Conservation (phyloP, 495 filamentous ascomycete genomes). For the Cryomyces minteri region DNA sequence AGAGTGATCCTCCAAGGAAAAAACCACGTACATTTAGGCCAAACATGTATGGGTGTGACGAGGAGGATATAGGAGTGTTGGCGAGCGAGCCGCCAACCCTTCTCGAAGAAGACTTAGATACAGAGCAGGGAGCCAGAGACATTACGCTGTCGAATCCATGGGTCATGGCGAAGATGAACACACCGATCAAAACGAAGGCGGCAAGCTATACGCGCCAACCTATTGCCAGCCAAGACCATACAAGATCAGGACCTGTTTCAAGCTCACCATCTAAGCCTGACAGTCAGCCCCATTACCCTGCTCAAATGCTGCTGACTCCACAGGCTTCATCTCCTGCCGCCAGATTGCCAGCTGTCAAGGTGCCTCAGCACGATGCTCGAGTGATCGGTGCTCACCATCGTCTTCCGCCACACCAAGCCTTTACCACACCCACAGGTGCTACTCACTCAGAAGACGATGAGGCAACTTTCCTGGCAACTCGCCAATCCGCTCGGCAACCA, state of each 20-base stretch:
- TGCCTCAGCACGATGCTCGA: background rate
- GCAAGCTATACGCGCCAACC: slow-evolving; percentile 1
- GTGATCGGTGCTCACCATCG: background rate
- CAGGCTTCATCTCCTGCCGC: slow-evolving; percentile 6
- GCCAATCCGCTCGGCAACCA: background rate
- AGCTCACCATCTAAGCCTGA: background rate
- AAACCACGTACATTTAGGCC: slow-evolving; percentile 1
- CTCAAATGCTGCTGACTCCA: slow-evolving; percentile 4
- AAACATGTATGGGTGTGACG: slow-evolving; percentile 9
- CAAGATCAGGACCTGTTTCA: background rate
- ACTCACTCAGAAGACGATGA: background rate
- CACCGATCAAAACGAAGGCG: slow-evolving; percentile 9
- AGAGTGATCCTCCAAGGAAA: background rate
- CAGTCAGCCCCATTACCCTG: background rate
- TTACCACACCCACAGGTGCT: background rate
- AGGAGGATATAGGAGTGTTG: slow-evolving; percentile 6
- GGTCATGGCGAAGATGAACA: slow-evolving; percentile 39
- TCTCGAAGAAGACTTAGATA: slow-evolving; percentile 9
- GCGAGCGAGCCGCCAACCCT: background rate
- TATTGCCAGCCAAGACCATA: slow-evolving; percentile 5
- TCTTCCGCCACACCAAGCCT: background rate
- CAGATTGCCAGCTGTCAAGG: background rate
- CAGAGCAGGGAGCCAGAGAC: slow-evolving; percentile 3
- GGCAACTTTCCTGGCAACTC: background rate
- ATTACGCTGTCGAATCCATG: slow-evolving; percentile 34